A percentile compares a stretch with the other conserved stretches of the same genome.
These are phyloP conservation scores for Hypoxylon sp. DNA, from an alignment of 2,329 filamentous ascomycete species.

Conservation along the genomic window DNA sequence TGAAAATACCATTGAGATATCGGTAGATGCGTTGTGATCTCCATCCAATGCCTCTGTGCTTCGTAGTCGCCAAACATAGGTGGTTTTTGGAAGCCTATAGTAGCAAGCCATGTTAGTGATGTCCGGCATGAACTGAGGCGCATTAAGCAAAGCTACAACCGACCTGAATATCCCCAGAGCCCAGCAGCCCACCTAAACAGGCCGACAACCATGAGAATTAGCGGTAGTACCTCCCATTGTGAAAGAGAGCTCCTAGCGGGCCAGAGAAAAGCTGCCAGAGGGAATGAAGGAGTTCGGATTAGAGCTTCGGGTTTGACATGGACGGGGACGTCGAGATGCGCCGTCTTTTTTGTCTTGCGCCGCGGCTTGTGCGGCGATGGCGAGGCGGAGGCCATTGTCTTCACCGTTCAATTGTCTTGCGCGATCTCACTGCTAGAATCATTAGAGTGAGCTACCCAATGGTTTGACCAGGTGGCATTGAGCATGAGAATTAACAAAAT, in stretches of 20 bases:
- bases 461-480: slow-evolving; percentile 15
- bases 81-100: slow-evolving; percentile 79
- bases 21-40: slow-evolving; percentile 89
- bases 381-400: slow-evolving; percentile 65
- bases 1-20: slow-evolving; percentile 98
- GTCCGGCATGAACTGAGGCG: slow-evolving; percentile 6
- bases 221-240: slow-evolving; percentile 91
- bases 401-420: slow-evolving; percentile 48
- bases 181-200: slow-evolving; percentile 94
- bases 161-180: slow-evolving; percentile 95
- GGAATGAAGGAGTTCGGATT: slow-evolving; percentile 80
- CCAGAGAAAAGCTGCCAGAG: slow-evolving; percentile 94
- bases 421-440: slow-evolving; percentile 35
- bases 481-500: slow-evolving; percentile 13
- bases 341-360: slow-evolving; percentile 69
- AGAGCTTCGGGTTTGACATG: slow-evolving; percentile 61
- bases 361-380: slow-evolving; percentile 72
- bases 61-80: slow-evolving; percentile 98
- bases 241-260: slow-evolving; percentile 86
- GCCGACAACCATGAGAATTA: slow-evolving; percentile 90
- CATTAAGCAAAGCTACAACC: slow-evolving; percentile 41
- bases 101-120: slow-evolving; percentile 30
- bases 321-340: slow-evolving; percentile 56
- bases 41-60: slow-evolving; percentile 99
- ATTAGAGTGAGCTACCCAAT: slow-evolving; percentile 41